Percentiles rank a stretch among this genome's conserved stretches.
phyloP scores from a whole-genome alignment of 2,329 filamentous ascomycete genomes.

The Penicillium polonicum region DNA sequence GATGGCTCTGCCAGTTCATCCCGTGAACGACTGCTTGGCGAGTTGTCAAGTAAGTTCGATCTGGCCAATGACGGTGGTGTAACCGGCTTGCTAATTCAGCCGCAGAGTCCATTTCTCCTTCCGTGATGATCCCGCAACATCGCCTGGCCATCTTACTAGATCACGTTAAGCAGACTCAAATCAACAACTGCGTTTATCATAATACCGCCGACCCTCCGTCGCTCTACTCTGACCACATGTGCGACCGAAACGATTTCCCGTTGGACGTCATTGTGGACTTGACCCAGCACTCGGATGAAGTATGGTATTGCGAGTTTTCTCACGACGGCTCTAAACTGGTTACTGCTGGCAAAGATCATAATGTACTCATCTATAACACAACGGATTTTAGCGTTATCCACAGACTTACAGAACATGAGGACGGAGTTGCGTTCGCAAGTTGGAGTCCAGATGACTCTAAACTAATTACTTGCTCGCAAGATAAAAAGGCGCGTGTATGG shows the following conservation, averaged over 20 bases:
- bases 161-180: conserved; percentile 80
- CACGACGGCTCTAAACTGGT: conserved; percentile 80
- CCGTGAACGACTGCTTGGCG: conserved; percentile 70
- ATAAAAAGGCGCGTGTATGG: conserved; percentile 74
- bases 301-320: conserved; percentile 91
- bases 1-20: conserved; percentile 76
- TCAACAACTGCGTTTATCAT: conserved; percentile 82
- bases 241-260: conserved; percentile 77
- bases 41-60: conserved; percentile 70
- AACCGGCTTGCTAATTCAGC: conserved; percentile 26
- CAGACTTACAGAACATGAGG: conserved; percentile 63
- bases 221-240: conserved; percentile 83
- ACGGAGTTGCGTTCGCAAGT: conserved; percentile 73
- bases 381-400: conserved; percentile 65
- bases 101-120: conserved; percentile 83
- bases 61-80: neutral
- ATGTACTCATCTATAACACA: conserved; percentile 80
- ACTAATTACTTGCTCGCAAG: conserved; percentile 78
- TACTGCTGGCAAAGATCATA: conserved; percentile 72
- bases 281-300: conserved; percentile 71
- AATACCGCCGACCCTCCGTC: conserved; percentile 77
- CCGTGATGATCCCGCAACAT: conserved; percentile 94
- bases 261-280: conserved; percentile 69
- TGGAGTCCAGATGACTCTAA: conserved; percentile 92
- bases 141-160: conserved; percentile 77